These are phyloP conservation scores for Rhododendron simsii DNA, from an alignment of 148 eudicot genomes.

Conservation along the genomic window DNA sequence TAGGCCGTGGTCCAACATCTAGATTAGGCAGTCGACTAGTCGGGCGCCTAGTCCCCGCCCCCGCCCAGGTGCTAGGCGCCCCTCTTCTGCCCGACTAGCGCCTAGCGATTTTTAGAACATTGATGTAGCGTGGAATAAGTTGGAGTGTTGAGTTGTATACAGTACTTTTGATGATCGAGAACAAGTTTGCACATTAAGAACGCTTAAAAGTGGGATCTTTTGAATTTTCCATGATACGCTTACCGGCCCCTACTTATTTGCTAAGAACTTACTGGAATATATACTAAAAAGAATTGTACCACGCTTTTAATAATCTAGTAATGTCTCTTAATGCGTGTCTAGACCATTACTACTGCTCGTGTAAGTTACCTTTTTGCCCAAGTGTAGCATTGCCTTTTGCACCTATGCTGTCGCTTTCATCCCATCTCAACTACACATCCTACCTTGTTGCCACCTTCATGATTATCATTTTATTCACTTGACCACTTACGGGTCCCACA, in stretches of 20 bases:
- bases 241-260: neutral
- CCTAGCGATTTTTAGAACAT: too few relatives aligned
- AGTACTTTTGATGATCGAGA: neutral
- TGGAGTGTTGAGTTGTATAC: neutral
- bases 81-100: too few relatives aligned
- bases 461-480: neutral
- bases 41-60: too few relatives aligned
- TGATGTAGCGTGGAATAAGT: neutral
- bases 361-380: neutral
- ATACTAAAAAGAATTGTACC: neutral
- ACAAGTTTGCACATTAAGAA: neutral
- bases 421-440: neutral
- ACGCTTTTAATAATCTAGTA: neutral
- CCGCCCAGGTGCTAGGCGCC: too few relatives aligned
- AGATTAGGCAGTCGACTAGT: too few relatives aligned
- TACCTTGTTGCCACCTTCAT: neutral
- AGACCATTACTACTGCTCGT: neutral
- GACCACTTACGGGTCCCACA: neutral
- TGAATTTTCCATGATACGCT: neutral
- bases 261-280: neutral
- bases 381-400: neutral
- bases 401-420: neutral
- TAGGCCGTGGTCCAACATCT: too few relatives aligned
- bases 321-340: neutral
- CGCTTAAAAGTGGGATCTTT: neutral